These are phyloP conservation scores for Mycena rosella DNA, from an alignment of 768 basidiomycete genomes.

Conservation along the genomic window DNA sequence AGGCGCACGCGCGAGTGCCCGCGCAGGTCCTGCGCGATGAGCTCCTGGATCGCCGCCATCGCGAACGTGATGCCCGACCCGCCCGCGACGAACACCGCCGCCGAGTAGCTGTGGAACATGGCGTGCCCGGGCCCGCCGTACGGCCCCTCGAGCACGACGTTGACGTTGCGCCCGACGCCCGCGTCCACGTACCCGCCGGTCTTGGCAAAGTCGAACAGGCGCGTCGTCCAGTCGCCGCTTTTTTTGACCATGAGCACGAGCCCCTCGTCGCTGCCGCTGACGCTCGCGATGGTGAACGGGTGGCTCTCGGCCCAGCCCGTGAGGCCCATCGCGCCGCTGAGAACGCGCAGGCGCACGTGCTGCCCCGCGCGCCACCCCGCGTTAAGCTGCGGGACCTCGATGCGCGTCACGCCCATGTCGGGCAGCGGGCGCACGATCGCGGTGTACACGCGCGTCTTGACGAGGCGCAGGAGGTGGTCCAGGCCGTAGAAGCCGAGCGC, in stretches of 20 bases:
- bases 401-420: constrained; percentile 59
- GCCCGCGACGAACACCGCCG: constrained; percentile 65
- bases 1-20: constrained; percentile 54
- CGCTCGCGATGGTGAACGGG: constrained; percentile 72
- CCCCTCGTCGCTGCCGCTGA: constrained; percentile 58
- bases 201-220: constrained; percentile 53
- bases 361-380: constrained; percentile 74
- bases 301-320: constrained; percentile 62
- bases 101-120: constrained; percentile 61
- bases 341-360: constrained; percentile 67
- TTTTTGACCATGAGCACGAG: constrained; percentile 65
- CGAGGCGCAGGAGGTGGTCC: constrained; percentile 59
- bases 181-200: constrained; percentile 30
- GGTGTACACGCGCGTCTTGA: constrained; percentile 60
- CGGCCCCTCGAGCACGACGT: constrained; percentile 61
- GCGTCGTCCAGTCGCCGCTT: constrained; percentile 61
- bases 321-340: constrained; percentile 55
- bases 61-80: constrained; percentile 73
- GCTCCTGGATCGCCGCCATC: constrained; percentile 61
- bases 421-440: constrained; percentile 62
- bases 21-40: constrained; percentile 52
- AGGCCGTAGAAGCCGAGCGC: constrained; percentile 56
- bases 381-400: constrained; percentile 59
- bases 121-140: constrained; percentile 62
- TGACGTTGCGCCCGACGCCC: constrained; percentile 41